Evolutionary conservation across 2,329 filamentous ascomycete species (phyloP).

Genomic region (Fusarium protoensiforme): DNA sequence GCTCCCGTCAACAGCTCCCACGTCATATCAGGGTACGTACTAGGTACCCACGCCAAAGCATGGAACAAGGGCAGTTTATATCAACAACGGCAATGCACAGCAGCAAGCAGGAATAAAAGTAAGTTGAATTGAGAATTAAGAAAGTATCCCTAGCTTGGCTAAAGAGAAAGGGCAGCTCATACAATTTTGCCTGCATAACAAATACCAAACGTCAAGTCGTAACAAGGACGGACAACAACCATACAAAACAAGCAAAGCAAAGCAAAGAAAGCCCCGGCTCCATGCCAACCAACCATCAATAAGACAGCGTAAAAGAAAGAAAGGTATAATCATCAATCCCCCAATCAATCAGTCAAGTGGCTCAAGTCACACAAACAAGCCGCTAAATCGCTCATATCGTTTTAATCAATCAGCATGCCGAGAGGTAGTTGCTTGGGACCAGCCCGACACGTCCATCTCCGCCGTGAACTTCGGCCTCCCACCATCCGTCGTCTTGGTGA

Average conservation of each 20-base stretch:
- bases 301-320: slow-evolving; percentile 27
- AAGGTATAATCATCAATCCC: slow-evolving; percentile 26
- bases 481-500: slow-evolving; percentile 98
- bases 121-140: neutral
- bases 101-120: neutral
- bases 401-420: slow-evolving; percentile 56
- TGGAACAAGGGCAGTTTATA: neutral
- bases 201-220: slow-evolving; percentile 32
- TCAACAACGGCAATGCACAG: neutral
- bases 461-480: slow-evolving; percentile 94
- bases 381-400: slow-evolving; percentile 15
- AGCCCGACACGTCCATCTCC: slow-evolving; percentile 68
- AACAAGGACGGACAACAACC: slow-evolving; percentile 6
- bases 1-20: slow-evolving; percentile 29
- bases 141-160: slow-evolving; percentile 10
- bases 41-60: neutral
- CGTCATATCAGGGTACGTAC: slow-evolving; percentile 41
- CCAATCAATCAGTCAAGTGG: slow-evolving; percentile 5
- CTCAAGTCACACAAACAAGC: slow-evolving; percentile 4
- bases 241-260: slow-evolving; percentile 6
- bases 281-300: slow-evolving; percentile 16
- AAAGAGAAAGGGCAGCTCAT: slow-evolving; percentile 24
- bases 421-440: slow-evolving; percentile 76
- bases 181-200: slow-evolving; percentile 30
- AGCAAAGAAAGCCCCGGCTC: slow-evolving; percentile 19